These are phyloP conservation scores for Geosmithia putterillii DNA, from an alignment of 2,329 filamentous ascomycete genomes.

Conservation along the genomic window DNA sequence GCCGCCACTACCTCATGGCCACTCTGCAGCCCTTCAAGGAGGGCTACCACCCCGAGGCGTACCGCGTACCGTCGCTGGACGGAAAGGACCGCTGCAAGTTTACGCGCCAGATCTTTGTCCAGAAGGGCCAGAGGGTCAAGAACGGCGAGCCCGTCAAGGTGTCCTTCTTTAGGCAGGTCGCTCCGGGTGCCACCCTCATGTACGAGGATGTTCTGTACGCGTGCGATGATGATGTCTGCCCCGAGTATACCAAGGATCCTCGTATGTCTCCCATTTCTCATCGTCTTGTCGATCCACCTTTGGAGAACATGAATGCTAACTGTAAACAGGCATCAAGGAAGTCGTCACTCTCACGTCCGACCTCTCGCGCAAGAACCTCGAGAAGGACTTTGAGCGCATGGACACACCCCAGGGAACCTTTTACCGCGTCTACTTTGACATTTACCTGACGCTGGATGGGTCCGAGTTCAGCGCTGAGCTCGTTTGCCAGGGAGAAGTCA, in stretches of 20 bases:
- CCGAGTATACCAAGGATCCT: constrained; percentile 97
- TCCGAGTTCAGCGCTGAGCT: constrained; percentile 97
- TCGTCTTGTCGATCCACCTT: constrained; percentile 1
- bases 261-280: constrained; percentile 53
- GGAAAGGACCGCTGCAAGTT: constrained; percentile 99
- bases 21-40: constrained; percentile 98
- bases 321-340: constrained; percentile 78
- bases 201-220: constrained; percentile 98
- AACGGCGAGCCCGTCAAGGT: constrained; percentile 98
- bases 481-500: constrained; percentile 98
- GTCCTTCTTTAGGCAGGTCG: constrained; percentile 95
- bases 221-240: constrained; percentile 95
- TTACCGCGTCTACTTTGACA: constrained; percentile 71
- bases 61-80: constrained; percentile 90
- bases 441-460: constrained; percentile 88
- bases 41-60: constrained; percentile 94
- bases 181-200: constrained; percentile 94
- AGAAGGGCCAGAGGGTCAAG: constrained; percentile 97
- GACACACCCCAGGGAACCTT: constrained; percentile 96
- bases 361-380: constrained; percentile 91
- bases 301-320: constrained; percentile 11
- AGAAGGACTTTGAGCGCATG: constrained; percentile 99
- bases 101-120: constrained; percentile 94
- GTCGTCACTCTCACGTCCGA: constrained; percentile 96
- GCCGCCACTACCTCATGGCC: constrained; percentile 97